Evolutionary conservation across 129 eudicot species (phyloP), one percentile per base, ranked within the genome.

Genomic region (Flaveria linearis): DNA sequence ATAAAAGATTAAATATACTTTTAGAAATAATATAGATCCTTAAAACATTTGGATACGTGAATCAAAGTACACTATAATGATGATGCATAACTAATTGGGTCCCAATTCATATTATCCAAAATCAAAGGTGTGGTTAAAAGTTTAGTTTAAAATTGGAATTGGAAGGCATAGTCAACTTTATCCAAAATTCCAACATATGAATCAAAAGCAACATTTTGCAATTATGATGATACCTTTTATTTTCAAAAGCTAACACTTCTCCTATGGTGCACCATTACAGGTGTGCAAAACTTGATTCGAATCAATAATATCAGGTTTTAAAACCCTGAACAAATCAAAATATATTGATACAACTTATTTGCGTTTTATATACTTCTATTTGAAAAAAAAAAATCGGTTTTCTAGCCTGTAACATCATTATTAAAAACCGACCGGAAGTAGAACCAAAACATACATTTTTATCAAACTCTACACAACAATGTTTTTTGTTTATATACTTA

Each of bases 131-230:
- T 18, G 0, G 65, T 46, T 78, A 8, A 26, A 68, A 25, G 53
- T 36, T 55, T 77, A 0, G 65, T 76, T 57, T 73, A 50, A 13
- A 43, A 7, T 46, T 63, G 16, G 20, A 61, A 61, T 60, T 52
- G 65, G 65, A 56, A 53, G 50, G 17, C 36, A 52, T 28, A 16
- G 78, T 79, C 73, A 79, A 71, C 78, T 71, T 79, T 72, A 57
- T 79, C 83, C 73, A 39, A 65, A 26, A 39, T 72, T 42, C 56
- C 78, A 72, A 79, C 78, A 79, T 67, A 51, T 71, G 33, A 71
- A 50, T 72, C 64, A 71, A 79, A 79, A 71, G 57, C 45, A 39
- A 49, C 16, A 60, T 18, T 71, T 72, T 62, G 82, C 56, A 61
- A 72, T 71, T 60, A 78, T 71, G 71, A 71, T 36, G 67, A 71